phyloP scores from a whole-genome alignment of 2,329 filamentous ascomycete species.

The Calcarisporium arbuscula region DNA sequence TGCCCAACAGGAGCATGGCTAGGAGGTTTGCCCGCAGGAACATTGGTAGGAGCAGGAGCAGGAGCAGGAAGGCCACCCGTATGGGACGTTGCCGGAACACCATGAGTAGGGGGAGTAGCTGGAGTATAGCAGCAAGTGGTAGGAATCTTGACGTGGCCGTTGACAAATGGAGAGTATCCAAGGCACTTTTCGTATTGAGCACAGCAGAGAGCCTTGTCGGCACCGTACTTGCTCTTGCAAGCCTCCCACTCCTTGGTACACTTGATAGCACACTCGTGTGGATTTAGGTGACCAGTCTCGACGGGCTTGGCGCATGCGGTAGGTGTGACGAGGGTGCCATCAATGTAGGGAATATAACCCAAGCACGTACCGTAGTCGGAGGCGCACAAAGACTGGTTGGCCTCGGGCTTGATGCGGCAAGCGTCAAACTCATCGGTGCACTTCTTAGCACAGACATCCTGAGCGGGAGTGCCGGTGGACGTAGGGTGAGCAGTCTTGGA shows the following conservation, averaged over 20 bases:
- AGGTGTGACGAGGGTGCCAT: neutral
- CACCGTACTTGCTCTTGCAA: neutral
- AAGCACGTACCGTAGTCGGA: conserved; percentile 1
- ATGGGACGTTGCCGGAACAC: too few relatives aligned
- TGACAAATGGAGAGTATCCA: conserved; percentile 1
- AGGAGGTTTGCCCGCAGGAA: too few relatives aligned
- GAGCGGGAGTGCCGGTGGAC: neutral
- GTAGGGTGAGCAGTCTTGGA: too few relatives aligned
- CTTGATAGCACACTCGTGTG: too few relatives aligned
- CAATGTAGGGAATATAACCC: conserved; percentile 1
- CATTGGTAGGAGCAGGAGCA: too few relatives aligned
- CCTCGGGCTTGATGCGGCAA: conserved; percentile 1
- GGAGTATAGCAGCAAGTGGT: too few relatives aligned
- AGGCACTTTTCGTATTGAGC: neutral
- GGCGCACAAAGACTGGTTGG: conserved; percentile 1
- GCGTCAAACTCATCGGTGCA: conserved; percentile 1
- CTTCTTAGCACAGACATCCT: conserved; percentile 1
- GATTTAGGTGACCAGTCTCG: too few relatives aligned
- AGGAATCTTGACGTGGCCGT: neutral
- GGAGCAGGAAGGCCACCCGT: too few relatives aligned
- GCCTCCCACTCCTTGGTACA: neutral
- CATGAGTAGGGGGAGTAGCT: too few relatives aligned
- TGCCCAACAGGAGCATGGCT: too few relatives aligned
- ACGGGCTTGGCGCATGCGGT: neutral
- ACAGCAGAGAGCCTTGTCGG: neutral